These are phyloP conservation scores for Moesziomyces sp. DNA, from an alignment of 1,284 basidiomycete genomes.

Conservation along the genomic window DNA sequence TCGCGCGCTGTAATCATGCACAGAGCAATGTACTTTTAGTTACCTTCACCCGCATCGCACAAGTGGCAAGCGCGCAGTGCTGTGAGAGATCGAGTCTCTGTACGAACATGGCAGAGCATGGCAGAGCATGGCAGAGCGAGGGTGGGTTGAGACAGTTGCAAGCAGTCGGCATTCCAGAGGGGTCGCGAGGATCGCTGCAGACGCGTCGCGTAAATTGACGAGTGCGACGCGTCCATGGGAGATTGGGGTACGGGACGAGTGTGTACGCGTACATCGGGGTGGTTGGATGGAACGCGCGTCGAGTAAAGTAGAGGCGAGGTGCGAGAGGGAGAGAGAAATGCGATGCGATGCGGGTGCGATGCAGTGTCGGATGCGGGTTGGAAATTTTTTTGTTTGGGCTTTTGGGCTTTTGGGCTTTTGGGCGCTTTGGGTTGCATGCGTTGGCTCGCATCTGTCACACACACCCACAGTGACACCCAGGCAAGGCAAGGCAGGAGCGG, in stretches of 20 bases:
- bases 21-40: background rate
- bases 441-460: background rate
- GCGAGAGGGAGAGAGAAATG: background rate
- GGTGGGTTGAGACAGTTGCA: slow-evolving; percentile 22
- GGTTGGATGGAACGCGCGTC: background rate
- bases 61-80: too few relatives aligned
- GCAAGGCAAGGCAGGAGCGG: too few relatives aligned
- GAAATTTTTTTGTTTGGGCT: too few relatives aligned
- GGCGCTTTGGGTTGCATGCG: background rate
- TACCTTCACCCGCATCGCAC: too few relatives aligned
- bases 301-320: background rate
- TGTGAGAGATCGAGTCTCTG: too few relatives aligned
- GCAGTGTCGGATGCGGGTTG: too few relatives aligned
- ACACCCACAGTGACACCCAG: too few relatives aligned
- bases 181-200: background rate
- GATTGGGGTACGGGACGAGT: background rate
- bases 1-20: background rate
- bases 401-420: too few relatives aligned
- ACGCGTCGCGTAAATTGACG: background rate
- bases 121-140: too few relatives aligned
- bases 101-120: too few relatives aligned
- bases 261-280: background rate
- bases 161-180: background rate
- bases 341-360: background rate
- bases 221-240: background rate